These are phyloP conservation scores for Stevia rebaudiana DNA, from an alignment of 140 eudicot genomes.

Conservation along the genomic window DNA sequence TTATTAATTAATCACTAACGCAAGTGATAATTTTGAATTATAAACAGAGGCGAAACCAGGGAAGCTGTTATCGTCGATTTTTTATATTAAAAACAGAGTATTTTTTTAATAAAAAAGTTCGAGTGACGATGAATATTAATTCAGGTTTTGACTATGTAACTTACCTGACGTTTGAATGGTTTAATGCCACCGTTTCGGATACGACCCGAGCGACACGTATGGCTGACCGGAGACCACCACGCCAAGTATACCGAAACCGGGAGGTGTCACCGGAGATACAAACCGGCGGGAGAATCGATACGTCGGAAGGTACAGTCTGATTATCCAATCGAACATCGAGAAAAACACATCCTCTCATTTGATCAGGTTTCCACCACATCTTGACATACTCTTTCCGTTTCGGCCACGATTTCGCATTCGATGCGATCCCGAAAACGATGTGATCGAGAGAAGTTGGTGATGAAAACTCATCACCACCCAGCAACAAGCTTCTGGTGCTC, in stretches of 20 bases:
- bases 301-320: slow-evolving; percentile 1
- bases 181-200: slow-evolving; percentile 59
- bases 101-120: too few relatives aligned
- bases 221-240: slow-evolving; percentile 65
- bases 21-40: too few relatives aligned
- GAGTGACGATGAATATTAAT: neutral
- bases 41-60: too few relatives aligned
- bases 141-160: neutral
- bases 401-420: slow-evolving; percentile 51
- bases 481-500: slow-evolving; percentile 10
- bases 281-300: slow-evolving; percentile 44
- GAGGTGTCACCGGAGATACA: slow-evolving; percentile 61
- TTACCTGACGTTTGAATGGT: slow-evolving; percentile 49
- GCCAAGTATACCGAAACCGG: slow-evolving; percentile 55
- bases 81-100: too few relatives aligned
- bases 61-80: too few relatives aligned
- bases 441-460: slow-evolving; percentile 53
- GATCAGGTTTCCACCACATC: slow-evolving; percentile 77
- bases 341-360: slow-evolving; percentile 71
- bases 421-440: slow-evolving; percentile 74
- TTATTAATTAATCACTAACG: neutral
- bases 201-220: slow-evolving; percentile 78
- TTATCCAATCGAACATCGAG: slow-evolving; percentile 37
- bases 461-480: slow-evolving; percentile 18
- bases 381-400: slow-evolving; percentile 42